Percentiles rank a stretch among this genome's conserved stretches.
Conservation (phyloP, 179 eudicot genomes). For the Silene vulgaris region DNA sequence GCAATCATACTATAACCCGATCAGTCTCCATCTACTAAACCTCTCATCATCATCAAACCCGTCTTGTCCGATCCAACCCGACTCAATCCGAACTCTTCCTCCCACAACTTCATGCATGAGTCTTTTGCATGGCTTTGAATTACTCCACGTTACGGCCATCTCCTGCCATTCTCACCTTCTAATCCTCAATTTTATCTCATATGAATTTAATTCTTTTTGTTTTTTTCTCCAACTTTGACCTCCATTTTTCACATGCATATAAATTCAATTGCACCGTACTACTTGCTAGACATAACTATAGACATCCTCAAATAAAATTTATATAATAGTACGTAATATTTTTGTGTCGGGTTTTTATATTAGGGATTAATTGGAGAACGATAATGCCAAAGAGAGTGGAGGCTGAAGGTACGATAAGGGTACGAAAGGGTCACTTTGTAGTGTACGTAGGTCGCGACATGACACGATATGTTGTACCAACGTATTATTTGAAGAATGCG, state of each 20-base stretch:
- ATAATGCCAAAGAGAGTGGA: conserved; percentile 26
- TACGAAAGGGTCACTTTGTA: conserved; percentile 60
- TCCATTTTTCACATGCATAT: not conserved
- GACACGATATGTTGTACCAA: conserved; percentile 52
- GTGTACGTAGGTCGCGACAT: conserved; percentile 54
- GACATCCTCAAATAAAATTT: no score
- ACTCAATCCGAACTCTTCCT: no score
- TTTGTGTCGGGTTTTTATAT: not conserved
- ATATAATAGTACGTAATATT: no score
- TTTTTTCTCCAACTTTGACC: not conserved
- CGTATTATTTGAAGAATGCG: conserved; percentile 39
- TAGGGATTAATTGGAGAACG: no score
- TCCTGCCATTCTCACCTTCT: conserved; percentile 23
- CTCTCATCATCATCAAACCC: not conserved
- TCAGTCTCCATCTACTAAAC: not conserved
- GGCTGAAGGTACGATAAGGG: conserved; percentile 29
- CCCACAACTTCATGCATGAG: conserved; percentile 21
- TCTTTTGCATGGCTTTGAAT: conserved; percentile 32
- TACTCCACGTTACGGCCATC: conserved; percentile 37
- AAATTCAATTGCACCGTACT: not conserved
- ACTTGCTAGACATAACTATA: no score
- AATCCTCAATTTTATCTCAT: not conserved
- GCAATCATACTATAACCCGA: not conserved
- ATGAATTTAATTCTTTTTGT: not conserved
- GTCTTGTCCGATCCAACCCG: not conserved